Evolutionary conservation across 2,329 filamentous ascomycete genomes (phyloP), one percentile per base, ranked within the genome.

Genomic region (Didymella pomorum): DNA sequence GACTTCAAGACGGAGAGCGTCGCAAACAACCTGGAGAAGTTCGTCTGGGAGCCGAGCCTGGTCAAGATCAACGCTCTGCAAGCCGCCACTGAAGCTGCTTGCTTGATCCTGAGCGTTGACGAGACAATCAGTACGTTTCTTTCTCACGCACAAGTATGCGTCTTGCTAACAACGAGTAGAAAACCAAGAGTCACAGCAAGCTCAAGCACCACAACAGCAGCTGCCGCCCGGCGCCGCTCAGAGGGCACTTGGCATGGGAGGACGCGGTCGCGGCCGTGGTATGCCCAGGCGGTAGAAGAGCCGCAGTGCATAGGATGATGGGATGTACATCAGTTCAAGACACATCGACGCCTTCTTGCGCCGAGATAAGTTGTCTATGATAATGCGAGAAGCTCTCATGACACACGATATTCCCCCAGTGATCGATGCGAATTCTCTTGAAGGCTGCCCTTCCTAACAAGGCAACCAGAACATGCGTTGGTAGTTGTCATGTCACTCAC

Each of bases 11-110:
- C 93, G 71, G 95, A 99, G 81, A 93, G 93, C 62, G 91, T 97
- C 63, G 84, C 92, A 58, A 91, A 99, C 81, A 98, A 98, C 84
- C 89, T 98, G 85, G 90, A 92, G 76, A 89, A 86, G 56, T 99
- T 98, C 77, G 95, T 99, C 41, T 99, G 95, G 95, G 95, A 99
- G 81, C 95, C 95, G 6, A 90, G 91, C 46, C 83, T 98, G 64
- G 91, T 99, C 75, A 99, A 99, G 87, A 85, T 96, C 78, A 99
- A 99, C 79, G 95, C 95, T 67, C 90, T 99, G 65, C 93, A 97
- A 82, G 94, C 95, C 20, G 95, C 95, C 50, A 93, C 93, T 29
- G 95, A 99, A 81, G 95, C 95, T 21, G 91, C 90, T 68, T 99
- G 95, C 81, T 81, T 99, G 81, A 98, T 99, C 68, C 81, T 99